Evolutionary conservation across 345 rosid species (phyloP).

Genomic region (Syzygium jambos): DNA sequence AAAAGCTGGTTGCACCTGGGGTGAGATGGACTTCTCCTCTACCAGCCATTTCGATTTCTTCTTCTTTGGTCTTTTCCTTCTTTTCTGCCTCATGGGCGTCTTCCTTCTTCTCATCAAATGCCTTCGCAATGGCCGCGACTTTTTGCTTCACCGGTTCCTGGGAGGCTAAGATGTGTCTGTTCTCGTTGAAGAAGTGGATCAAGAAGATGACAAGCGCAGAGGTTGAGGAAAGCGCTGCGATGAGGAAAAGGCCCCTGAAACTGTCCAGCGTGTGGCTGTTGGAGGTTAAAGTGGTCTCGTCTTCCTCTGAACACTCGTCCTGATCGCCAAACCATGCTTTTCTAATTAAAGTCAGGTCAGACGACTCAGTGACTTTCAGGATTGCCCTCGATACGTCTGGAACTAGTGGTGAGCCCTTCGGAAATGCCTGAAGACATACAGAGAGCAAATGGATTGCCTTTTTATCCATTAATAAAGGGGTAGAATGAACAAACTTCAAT

Average conservation of each 20-base stretch:
- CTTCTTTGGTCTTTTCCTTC: not conserved
- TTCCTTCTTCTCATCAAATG: not conserved
- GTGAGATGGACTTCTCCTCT: not conserved
- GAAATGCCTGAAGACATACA: constrained; percentile 8
- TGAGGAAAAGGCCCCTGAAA: constrained; percentile 9
- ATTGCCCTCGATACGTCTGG: constrained; percentile 8
- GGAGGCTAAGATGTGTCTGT: not conserved
- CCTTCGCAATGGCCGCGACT: not conserved
- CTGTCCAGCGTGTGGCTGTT: not conserved
- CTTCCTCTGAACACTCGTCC: not conserved
- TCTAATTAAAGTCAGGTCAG: not conserved
- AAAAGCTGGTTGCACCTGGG: not conserved
- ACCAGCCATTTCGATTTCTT: not conserved
- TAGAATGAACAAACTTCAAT: not conserved
- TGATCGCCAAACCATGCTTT: not conserved
- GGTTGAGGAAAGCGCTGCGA: not conserved
- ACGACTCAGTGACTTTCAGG: constrained; percentile 1
- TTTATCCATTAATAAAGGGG: not conserved
- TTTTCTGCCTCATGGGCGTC: not conserved
- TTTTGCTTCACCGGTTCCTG: not conserved
- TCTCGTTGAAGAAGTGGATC: not conserved
- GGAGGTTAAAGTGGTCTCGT: not conserved
- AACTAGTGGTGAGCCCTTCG: not conserved
- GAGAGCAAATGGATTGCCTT: not conserved
- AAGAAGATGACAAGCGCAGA: constrained; percentile 1